Evolutionary conservation across 352 stramenopile species (phyloP).

Genomic region (Aphanomyces invadans): DNA sequence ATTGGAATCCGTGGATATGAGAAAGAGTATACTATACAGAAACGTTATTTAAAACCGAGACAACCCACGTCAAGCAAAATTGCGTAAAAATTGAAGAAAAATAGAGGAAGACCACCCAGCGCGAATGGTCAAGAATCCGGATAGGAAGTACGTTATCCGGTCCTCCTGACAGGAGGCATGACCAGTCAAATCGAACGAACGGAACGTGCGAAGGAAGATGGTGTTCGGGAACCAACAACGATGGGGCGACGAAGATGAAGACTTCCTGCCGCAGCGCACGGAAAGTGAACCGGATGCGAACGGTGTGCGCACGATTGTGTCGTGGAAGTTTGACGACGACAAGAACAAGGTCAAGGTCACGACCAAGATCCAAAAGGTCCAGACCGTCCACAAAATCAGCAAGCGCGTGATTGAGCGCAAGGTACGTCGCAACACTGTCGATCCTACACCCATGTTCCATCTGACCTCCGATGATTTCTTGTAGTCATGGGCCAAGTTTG

Average conservation of each 20-base stretch:
- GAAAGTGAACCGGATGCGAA: slow-evolving; percentile 75
- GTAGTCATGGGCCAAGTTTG: slow-evolving; percentile 78
- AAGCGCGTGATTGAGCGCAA: slow-evolving; percentile 77
- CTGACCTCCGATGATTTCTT: too few species aligned
- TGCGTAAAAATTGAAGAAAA: too few species aligned
- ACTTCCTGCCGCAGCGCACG: slow-evolving; percentile 70
- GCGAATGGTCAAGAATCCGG: neutral
- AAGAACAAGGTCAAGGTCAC: slow-evolving; percentile 88
- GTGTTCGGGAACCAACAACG: slow-evolving; percentile 21
- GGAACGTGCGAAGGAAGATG: slow-evolving; percentile 7
- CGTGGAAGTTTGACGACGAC: slow-evolving; percentile 85
- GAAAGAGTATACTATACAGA: too few species aligned
- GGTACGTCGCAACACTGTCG: slow-evolving; percentile 21
- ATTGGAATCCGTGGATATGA: too few species aligned
- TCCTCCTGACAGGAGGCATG: neutral
- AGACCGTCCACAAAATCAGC: slow-evolving; percentile 70
- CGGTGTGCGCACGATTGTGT: slow-evolving; percentile 78
- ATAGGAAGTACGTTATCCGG: slow-evolving; percentile 20
- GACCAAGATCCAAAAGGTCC: slow-evolving; percentile 85
- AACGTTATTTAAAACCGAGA: too few species aligned
- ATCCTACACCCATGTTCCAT: slow-evolving; percentile 6
- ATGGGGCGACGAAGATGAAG: slow-evolving; percentile 28
- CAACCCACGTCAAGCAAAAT: too few species aligned
- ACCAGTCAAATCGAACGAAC: neutral
- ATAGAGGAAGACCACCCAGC: too few species aligned